Evolutionary conservation across 2,329 filamentous ascomycete genomes (phyloP).

Genomic region (Cladosporium cucumerinum): DNA sequence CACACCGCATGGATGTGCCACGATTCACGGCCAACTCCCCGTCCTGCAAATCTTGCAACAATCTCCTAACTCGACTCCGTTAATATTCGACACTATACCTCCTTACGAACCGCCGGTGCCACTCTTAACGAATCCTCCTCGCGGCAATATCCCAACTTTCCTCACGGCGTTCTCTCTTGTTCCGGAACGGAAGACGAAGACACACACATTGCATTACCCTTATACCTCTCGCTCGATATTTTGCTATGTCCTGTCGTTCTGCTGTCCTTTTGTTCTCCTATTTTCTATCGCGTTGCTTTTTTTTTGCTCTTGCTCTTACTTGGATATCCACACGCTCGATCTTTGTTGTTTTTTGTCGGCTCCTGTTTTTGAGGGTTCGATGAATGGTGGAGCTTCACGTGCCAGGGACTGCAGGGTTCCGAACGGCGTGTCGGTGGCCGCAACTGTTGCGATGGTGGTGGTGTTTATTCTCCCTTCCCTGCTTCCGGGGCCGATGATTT

Average conservation of each 20-base stretch:
- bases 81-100: conserved; percentile 2
- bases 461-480: conserved; percentile 1
- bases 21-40: neutral
- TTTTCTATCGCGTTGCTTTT: neutral
- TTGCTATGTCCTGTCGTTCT: neutral
- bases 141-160: neutral
- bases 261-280: neutral
- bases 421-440: neutral
- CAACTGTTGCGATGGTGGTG: neutral
- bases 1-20: neutral
- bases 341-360: neutral
- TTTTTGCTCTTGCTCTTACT: neutral
- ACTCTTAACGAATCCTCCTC: conserved; percentile 5
- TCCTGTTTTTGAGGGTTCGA: neutral
- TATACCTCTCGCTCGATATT: conserved; percentile 15
- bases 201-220: neutral
- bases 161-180: conserved; percentile 8
- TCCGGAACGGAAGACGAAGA: conserved; percentile 8
- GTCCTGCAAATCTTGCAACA: neutral
- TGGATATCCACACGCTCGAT: conserved; percentile 14
- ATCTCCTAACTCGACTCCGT: neutral
- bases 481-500: conserved; percentile 2
- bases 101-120: conserved; percentile 3
- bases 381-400: neutral
- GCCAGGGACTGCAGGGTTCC: neutral